phyloP scores from a whole-genome alignment of 257 asterid genomes.

The Echites panduratus region DNA sequence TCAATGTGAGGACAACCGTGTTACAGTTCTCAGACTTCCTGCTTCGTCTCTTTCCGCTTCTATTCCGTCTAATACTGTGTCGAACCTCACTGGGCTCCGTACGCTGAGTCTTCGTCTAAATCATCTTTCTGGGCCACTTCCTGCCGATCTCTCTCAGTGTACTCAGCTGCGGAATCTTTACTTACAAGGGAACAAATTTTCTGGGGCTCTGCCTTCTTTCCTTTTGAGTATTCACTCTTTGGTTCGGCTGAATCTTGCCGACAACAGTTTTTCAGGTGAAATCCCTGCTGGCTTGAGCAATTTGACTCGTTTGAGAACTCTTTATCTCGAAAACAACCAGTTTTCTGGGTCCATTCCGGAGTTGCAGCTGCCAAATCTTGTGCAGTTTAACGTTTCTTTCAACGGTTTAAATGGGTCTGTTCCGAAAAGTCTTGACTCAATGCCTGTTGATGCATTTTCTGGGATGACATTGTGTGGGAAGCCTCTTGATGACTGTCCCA shows the following conservation, averaged over 20 bases:
- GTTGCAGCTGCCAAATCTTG: slow-evolving; percentile 35
- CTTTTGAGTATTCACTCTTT: slow-evolving; percentile 31
- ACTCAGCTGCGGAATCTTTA: slow-evolving; percentile 50
- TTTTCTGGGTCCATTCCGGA: slow-evolving; percentile 50
- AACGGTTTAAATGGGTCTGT: slow-evolving; percentile 57
- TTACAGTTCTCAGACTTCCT: slow-evolving; percentile 58
- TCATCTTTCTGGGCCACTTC: slow-evolving; percentile 52
- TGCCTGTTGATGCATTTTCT: slow-evolving; percentile 33
- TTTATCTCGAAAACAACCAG: slow-evolving; percentile 44
- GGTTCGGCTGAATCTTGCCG: slow-evolving; percentile 49
- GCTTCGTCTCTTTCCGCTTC: slow-evolving; percentile 50
- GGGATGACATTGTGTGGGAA: slow-evolving; percentile 57
- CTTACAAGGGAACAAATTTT: slow-evolving; percentile 52
- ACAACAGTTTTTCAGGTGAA: slow-evolving; percentile 52
- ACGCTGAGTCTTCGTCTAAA: slow-evolving; percentile 66
- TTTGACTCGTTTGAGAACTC: slow-evolving; percentile 55
- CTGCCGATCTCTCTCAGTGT: slow-evolving; percentile 38
- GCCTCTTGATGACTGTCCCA: slow-evolving; percentile 37
- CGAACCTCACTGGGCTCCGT: slow-evolving; percentile 40
- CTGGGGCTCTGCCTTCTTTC: slow-evolving; percentile 34
- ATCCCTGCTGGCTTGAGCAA: slow-evolving; percentile 42
- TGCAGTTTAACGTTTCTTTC: slow-evolving; percentile 56
- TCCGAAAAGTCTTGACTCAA: slow-evolving; percentile 39
- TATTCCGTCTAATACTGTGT: slow-evolving; percentile 38
- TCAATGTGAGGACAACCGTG: slow-evolving; percentile 45